phyloP scores from a whole-genome alignment of 2,329 filamentous ascomycete species.

The Intubia oerlemansii region DNA sequence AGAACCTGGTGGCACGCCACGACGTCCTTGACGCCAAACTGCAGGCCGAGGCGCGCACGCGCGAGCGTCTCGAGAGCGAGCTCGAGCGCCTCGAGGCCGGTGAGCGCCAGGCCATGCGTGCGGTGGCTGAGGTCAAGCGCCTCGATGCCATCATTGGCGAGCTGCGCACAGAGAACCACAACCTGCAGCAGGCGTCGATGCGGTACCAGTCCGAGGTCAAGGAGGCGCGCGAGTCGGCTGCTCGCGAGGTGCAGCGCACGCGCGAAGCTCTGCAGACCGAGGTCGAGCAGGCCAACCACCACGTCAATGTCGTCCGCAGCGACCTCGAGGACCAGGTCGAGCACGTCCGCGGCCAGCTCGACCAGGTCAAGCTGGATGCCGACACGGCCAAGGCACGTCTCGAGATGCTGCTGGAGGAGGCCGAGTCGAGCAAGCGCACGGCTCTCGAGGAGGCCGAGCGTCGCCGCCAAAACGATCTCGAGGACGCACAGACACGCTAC shows the following conservation, averaged over 20 bases:
- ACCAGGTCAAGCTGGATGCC: constrained; percentile 56
- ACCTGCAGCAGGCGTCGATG: constrained; percentile 46
- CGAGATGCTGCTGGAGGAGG: constrained; percentile 70
- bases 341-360: constrained; percentile 52
- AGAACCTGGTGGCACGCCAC: constrained; percentile 56
- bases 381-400: constrained; percentile 64
- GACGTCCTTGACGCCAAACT: constrained; percentile 61
- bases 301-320: constrained; percentile 64
- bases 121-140: constrained; percentile 38
- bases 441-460: constrained; percentile 26
- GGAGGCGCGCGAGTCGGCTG: constrained; percentile 60
- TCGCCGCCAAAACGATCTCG: constrained; percentile 46
- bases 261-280: constrained; percentile 62
- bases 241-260: constrained; percentile 61
- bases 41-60: constrained; percentile 50
- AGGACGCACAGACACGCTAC: constrained; percentile 57
- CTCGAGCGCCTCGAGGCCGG: constrained; percentile 42
- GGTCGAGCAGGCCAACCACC: constrained; percentile 63
- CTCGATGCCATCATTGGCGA: constrained; percentile 33
- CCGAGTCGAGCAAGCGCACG: constrained; percentile 37
- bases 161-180: constrained; percentile 44
- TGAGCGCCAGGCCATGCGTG: constrained; percentile 43
- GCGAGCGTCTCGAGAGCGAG: constrained; percentile 44
- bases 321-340: constrained; percentile 64
- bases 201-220: constrained; percentile 65